Percentiles rank a stretch among this genome's conserved stretches.
Evolutionary conservation across 768 basidiomycete species (phyloP).

Genomic region (Auricularia sp.): DNA sequence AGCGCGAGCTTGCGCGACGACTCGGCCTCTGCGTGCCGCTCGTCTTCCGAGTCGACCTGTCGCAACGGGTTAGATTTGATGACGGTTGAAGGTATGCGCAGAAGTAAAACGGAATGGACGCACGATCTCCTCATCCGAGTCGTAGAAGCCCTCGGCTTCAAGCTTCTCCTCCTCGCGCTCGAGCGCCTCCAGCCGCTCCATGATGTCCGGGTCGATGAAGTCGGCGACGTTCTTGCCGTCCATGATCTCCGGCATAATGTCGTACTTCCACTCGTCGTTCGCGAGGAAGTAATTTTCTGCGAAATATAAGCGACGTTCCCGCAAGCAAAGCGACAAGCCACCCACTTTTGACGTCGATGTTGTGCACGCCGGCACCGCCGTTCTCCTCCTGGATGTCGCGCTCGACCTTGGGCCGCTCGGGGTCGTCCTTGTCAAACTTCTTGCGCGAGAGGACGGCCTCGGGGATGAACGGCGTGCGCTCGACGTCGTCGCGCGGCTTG

Average conservation of each 20-base stretch:
- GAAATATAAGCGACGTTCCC: slow-evolving; percentile 1
- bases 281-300: slow-evolving; percentile 84
- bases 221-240: slow-evolving; percentile 98
- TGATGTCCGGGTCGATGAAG: slow-evolving; percentile 96
- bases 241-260: slow-evolving; percentile 96
- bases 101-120: slow-evolving; percentile 11
- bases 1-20: slow-evolving; percentile 54
- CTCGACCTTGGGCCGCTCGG: slow-evolving; percentile 61
- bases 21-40: slow-evolving; percentile 58
- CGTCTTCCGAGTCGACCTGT: slow-evolving; percentile 45
- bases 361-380: slow-evolving; percentile 86
- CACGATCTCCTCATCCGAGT: slow-evolving; percentile 79
- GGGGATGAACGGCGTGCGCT: slow-evolving; percentile 81
- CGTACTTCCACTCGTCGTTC: slow-evolving; percentile 90
- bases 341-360: slow-evolving; percentile 81
- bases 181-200: slow-evolving; percentile 91
- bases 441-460: slow-evolving; percentile 63
- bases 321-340: slow-evolving; percentile 10
- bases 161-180: slow-evolving; percentile 94
- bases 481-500: slow-evolving; percentile 80
- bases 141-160: slow-evolving; percentile 93
- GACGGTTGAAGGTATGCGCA: too few relatives aligned
- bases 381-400: slow-evolving; percentile 76
- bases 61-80: not conserved
- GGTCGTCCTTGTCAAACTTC: slow-evolving; percentile 83